Evolutionary conservation across 257 asterid genomes (phyloP).

Genomic region (Dorcoceras hygrometricum): DNA sequence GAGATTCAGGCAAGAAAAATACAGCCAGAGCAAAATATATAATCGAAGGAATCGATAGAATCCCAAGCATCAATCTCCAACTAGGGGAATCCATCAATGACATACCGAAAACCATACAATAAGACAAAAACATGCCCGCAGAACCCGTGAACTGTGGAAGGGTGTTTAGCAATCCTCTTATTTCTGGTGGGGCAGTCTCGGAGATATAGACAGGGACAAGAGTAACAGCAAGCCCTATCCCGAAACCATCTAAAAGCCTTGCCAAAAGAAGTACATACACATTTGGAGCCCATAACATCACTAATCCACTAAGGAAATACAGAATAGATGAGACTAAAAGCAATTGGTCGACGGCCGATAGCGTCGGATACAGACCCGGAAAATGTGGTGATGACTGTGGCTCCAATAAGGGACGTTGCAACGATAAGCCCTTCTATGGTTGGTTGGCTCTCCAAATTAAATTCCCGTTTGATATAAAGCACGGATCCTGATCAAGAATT

Average conservation of each 20-base stretch:
- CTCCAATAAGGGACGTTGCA: slow-evolving; percentile 89
- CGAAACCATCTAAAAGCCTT: slow-evolving; percentile 91
- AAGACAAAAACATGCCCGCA: slow-evolving; percentile 82
- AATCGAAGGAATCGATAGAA: slow-evolving; percentile 77
- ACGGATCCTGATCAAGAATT: slow-evolving; percentile 62
- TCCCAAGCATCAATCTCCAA: slow-evolving; percentile 97
- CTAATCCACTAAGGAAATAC: slow-evolving; percentile 75
- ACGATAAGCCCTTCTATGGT: slow-evolving; percentile 90
- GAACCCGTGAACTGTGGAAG: slow-evolving; percentile 93
- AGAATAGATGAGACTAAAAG: slow-evolving; percentile 73
- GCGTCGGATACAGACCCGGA: slow-evolving; percentile 81
- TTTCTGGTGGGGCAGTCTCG: slow-evolving; percentile 96
- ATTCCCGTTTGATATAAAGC: slow-evolving; percentile 86
- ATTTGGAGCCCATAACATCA: slow-evolving; percentile 95
- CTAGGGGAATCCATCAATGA: slow-evolving; percentile 69
- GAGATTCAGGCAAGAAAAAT: slow-evolving; percentile 87
- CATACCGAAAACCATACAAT: slow-evolving; percentile 91
- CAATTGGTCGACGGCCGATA: slow-evolving; percentile 93
- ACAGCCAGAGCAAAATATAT: slow-evolving; percentile 55
- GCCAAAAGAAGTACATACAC: slow-evolving; percentile 75
- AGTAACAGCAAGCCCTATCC: slow-evolving; percentile 87
- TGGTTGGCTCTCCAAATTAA: slow-evolving; percentile 62
- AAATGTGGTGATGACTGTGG: slow-evolving; percentile 81
- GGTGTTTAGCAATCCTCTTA: slow-evolving; percentile 72
- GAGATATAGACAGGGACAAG: slow-evolving; percentile 90